Percentiles rank a stretch among this genome's conserved stretches.
phyloP scores from a whole-genome alignment of 129 eudicot genomes.

The Saposhnikovia divaricata region DNA sequence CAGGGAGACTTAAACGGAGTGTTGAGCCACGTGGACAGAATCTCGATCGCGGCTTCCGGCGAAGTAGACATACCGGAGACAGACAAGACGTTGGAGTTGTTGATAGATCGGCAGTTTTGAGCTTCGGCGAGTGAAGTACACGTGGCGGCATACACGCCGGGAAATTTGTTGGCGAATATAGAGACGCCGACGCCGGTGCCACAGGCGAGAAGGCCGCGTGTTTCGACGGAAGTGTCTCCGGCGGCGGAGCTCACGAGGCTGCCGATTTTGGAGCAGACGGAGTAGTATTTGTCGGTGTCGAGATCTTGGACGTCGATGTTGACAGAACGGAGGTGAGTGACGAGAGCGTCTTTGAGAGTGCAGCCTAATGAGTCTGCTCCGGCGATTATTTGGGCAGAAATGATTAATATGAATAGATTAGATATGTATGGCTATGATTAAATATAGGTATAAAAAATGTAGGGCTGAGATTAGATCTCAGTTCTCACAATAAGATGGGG shows the following conservation, averaged over 20 bases:
- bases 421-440: no score
- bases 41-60: constrained; percentile 48
- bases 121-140: constrained; percentile 67
- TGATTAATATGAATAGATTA: no score
- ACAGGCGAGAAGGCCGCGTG: constrained; percentile 80
- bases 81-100: constrained; percentile 73
- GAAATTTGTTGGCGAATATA: constrained; percentile 85
- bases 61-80: constrained; percentile 58
- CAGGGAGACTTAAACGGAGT: constrained; percentile 76
- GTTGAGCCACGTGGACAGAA: constrained; percentile 43
- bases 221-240: constrained; percentile 19
- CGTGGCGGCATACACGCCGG: constrained; percentile 84
- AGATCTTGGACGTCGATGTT: constrained; percentile 64
- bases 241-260: constrained; percentile 40
- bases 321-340: constrained; percentile 62
- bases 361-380: constrained; percentile 78
- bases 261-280: constrained; percentile 67
- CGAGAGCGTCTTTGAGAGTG: constrained; percentile 57
- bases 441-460: no score
- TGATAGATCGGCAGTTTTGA: constrained; percentile 68
- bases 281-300: constrained; percentile 74
- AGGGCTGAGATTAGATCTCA: no score
- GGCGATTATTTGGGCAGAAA: constrained; percentile 64
- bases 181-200: constrained; percentile 89
- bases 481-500: no score